Percentiles rank a stretch among this genome's conserved stretches.
Conservation (phyloP, 805 yeast genomes). For the Kregervanrija delftensis region DNA sequence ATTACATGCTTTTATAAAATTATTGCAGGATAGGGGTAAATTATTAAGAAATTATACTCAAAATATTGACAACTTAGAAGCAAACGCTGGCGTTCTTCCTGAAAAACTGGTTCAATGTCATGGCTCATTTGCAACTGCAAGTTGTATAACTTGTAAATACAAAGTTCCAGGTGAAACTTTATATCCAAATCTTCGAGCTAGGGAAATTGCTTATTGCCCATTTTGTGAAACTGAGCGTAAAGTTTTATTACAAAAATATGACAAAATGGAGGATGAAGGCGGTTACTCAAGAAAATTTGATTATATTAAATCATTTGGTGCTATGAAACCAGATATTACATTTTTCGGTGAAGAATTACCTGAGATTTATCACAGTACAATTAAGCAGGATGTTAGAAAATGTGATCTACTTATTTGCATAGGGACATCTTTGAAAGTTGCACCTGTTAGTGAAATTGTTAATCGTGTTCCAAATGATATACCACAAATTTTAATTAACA, state of each 20-base stretch:
- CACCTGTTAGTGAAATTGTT: slow-evolving; percentile 88
- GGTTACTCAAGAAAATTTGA: slow-evolving; percentile 22
- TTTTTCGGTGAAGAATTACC: slow-evolving; percentile 88
- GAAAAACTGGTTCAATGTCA: slow-evolving; percentile 82
- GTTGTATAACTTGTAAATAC: slow-evolving; percentile 71
- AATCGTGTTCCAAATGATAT: slow-evolving; percentile 61
- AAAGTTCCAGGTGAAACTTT: slow-evolving; percentile 60
- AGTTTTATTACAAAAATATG: slow-evolving; percentile 19
- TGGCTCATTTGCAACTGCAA: slow-evolving; percentile 85
- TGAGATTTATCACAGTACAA: slow-evolving; percentile 50
- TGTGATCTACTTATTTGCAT: slow-evolving; percentile 81
- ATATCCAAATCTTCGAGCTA: slow-evolving; percentile 49
- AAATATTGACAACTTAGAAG: slow-evolving; percentile 82
- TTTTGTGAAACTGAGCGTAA: slow-evolving; percentile 45
- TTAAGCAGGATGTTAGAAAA: slow-evolving; percentile 50
- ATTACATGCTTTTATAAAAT: slow-evolving; percentile 69
- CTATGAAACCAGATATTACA: slow-evolving; percentile 87
- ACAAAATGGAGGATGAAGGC: slow-evolving; percentile 27
- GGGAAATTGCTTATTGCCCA: slow-evolving; percentile 68
- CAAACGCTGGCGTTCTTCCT: slow-evolving; percentile 63
- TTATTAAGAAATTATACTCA: slow-evolving; percentile 82
- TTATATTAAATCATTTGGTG: slow-evolving; percentile 55
- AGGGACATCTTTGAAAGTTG: slow-evolving; percentile 88
- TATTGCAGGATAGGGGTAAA: slow-evolving; percentile 70
- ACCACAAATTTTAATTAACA: slow-evolving; percentile 77